Conservation (phyloP, 345 rosid species). For the Hypericum androsaemum region DNA sequence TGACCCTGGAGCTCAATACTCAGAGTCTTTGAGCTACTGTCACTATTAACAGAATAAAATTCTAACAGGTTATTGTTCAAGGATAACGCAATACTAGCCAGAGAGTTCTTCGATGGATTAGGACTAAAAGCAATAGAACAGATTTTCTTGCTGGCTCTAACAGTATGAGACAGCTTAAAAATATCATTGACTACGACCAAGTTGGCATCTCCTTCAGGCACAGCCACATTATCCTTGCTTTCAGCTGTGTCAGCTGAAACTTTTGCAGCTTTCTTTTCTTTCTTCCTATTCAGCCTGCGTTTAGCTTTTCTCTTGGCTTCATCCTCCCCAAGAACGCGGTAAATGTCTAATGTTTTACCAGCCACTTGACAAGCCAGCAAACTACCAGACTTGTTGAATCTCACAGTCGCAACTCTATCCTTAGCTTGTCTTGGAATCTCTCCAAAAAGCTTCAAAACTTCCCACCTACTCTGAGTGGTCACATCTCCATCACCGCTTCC, state of each 20-base stretch:
- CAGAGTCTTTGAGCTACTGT: conserved; percentile 35
- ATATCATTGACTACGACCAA: conserved; percentile 51
- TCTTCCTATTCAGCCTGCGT: conserved; percentile 78
- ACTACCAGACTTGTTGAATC: conserved; percentile 61
- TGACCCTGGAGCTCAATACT: conserved; percentile 88
- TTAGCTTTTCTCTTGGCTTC: conserved; percentile 83
- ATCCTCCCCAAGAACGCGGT: conserved; percentile 55
- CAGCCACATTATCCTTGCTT: no score
- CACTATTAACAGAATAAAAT: conserved; percentile 59
- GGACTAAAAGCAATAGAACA: conserved; percentile 81
- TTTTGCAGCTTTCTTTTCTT: conserved; percentile 71
- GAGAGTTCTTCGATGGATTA: conserved; percentile 36
- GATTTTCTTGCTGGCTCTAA: conserved; percentile 74
- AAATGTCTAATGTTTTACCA: conserved; percentile 74
- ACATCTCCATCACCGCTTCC: conserved; percentile 28
- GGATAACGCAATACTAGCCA: conserved; percentile 74
- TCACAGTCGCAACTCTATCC: conserved; percentile 74
- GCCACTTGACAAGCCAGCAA: conserved; percentile 89
- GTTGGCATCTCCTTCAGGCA: conserved; percentile 16
- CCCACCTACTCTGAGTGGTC: conserved; percentile 51
- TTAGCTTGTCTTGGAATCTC: conserved; percentile 79
- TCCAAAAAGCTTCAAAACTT: conserved; percentile 59
- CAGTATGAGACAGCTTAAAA: conserved; percentile 66
- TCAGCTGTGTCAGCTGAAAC: conserved; percentile 2
- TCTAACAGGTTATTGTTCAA: conserved; percentile 81